Evolutionary conservation across 305 asterid genomes (phyloP).

Genomic region (Rubia balearica): DNA sequence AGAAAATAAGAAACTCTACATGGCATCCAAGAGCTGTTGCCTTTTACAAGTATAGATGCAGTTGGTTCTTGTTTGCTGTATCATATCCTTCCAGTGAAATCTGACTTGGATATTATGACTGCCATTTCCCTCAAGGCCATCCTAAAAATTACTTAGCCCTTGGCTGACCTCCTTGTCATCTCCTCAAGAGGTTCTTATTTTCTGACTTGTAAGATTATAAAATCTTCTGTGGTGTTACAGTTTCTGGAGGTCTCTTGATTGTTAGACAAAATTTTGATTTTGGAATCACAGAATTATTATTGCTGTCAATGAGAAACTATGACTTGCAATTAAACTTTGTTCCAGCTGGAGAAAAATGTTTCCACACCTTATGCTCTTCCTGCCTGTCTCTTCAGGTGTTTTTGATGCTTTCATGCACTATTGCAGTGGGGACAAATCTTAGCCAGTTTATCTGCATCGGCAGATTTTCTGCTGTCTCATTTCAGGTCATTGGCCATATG

Average conservation of each 20-base stretch:
- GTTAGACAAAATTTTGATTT: neutral
- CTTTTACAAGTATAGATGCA: neutral
- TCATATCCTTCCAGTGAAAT: neutral
- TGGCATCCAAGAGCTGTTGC: neutral
- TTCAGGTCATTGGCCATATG: slow-evolving; percentile 89
- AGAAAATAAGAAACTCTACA: neutral
- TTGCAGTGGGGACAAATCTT: slow-evolving; percentile 78
- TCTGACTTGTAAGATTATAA: neutral
- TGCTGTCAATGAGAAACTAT: neutral
- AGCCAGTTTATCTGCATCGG: slow-evolving; percentile 93
- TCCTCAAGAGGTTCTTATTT: neutral
- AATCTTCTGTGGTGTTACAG: neutral
- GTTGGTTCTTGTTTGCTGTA: neutral
- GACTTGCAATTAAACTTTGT: neutral
- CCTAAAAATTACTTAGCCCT: neutral
- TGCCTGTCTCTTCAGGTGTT: slow-evolving; percentile 41
- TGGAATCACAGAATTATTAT: neutral
- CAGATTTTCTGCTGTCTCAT: slow-evolving; percentile 81
- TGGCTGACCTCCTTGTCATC: slow-evolving; percentile 1
- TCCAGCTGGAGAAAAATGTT: neutral
- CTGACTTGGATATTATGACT: neutral
- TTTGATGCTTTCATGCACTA: slow-evolving; percentile 52
- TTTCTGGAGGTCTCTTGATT: neutral
- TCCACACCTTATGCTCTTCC: neutral
- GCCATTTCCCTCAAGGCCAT: neutral